Base-by-base conservation (phyloP, 1,139 yeast species). In the Zygosaccharomyces sapae region DNA sequence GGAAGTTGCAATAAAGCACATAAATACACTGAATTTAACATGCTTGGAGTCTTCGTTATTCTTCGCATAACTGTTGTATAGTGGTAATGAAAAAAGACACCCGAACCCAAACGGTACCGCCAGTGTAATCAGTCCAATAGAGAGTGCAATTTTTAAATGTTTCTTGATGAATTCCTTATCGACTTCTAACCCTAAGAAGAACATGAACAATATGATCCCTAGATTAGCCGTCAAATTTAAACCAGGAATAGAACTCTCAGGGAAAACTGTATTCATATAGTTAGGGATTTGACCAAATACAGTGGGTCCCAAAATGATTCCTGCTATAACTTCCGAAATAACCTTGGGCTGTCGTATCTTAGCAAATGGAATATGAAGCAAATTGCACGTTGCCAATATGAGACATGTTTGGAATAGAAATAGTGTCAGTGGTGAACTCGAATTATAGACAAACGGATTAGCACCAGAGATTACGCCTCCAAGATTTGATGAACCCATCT, bases 61-160 rank as follows among this genome's bases (percentile, higher is more conserved):
- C 22, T 55, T 52, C 12, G 66, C 59, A 61, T 82, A 84, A 30
- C 77, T 71, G 31, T 80, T 69, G 66, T 80, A 84, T 35, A 86
- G 63, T 0, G 92, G 90, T 22, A 75, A 73, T 0, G 94, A 76
- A 20, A 85, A 75, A 4, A 80, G 80, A 61, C 86, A 82, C 0
- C 95, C 95, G 41, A 83, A 72, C 0, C 84, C 92, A 66, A 86
- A 86, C 0, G 94, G 94, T 5, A 85, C 69, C 2, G 84, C 81
- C 80, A 86, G 79, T 54, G 84, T 82, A 46, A 80, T 71, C 13
- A 83, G 55, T 1, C 92, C 92, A 12, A 86, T 90, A 1, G 80
- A 68, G 2, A 81, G 48, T 0, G 94, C 90, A 5, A 77, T 81
- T 45, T 69, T 72, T 38, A 79, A 55, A 62, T 85, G 80, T 50